Base-by-base conservation (phyloP, 345 rosid genomes). In the Populus alba region DNA sequence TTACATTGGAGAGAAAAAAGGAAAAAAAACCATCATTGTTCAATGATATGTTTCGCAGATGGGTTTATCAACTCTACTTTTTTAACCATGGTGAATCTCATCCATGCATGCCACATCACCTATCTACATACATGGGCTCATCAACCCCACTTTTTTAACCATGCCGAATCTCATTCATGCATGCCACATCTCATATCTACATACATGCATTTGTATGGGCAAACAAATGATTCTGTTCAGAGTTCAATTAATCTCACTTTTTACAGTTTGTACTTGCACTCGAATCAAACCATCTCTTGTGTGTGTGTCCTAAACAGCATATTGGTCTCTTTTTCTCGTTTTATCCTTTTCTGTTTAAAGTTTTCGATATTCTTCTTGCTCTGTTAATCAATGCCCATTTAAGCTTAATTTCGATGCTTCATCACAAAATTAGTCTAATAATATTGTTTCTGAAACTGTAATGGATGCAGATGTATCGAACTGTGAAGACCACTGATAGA, bases 401-500 rank as follows among this genome's bases (percentile, higher is more conserved):
- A 3, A 59, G 12, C 65, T n/a, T 59, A n/a, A 4, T 59, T 59
- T 43, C n/a, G 29, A 59, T 59, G 65, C 29, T 59, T n/a, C 27
- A 23, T 59, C 65, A 59, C 5, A 23, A n/a, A 23, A 23, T 59
- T n/a, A 59, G 65, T 59, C 7, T 81, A 35, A 66, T 7, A 23
- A 61, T 66, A 63, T 31, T 61, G 12, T 1, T 22, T 23, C 25
- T 68, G 6, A 2, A 27, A 66, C 16, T 66, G 5, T 66, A 41
- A 57, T 39, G 31, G 66, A 23, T 78, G 77, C 86, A 91, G 96
- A 88, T 91, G 96, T 91, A 91, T 79, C 85, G 96, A 74, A 91
- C 94, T 0, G 91, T 90, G 62, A 91, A 90, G 84, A 91, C 92
- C 11, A 91, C 96, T 0, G 96, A 90, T 78, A 76, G 90, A 83